Evolutionary conservation across 2,329 filamentous ascomycete genomes (phyloP).

Genomic region (Chaetomium sp.): DNA sequence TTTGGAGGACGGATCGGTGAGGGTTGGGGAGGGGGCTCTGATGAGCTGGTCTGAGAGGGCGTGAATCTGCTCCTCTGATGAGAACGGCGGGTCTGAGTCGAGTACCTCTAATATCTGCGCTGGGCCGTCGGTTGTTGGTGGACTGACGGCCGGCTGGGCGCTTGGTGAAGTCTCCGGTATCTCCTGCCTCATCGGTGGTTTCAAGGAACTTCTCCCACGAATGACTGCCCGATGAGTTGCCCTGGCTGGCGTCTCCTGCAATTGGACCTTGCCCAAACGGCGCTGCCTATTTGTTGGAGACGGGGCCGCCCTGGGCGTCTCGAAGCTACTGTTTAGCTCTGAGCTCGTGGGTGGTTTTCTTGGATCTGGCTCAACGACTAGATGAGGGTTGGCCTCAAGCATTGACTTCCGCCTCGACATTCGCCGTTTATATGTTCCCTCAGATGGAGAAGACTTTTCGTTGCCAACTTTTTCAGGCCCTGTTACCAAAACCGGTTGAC

Average conservation of each 20-base stretch:
- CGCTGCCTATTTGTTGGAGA: background rate
- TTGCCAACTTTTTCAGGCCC: background rate
- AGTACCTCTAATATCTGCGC: background rate
- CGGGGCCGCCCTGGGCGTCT: background rate
- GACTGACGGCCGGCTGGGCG: background rate
- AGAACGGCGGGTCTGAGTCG: slow-evolving; percentile 5
- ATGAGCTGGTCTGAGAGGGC: background rate
- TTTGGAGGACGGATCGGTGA: slow-evolving; percentile 19
- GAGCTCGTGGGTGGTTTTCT: background rate
- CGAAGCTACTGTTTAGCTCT: background rate
- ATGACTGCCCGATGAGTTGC: background rate
- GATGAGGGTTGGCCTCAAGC: background rate
- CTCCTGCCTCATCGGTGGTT: slow-evolving; percentile 2
- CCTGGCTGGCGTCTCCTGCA: background rate
- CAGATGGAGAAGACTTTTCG: background rate
- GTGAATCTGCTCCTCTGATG: slow-evolving; percentile 1
- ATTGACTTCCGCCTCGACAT: slow-evolving; percentile 1
- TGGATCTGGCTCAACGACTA: background rate
- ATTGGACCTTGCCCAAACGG: background rate
- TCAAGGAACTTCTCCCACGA: background rate
- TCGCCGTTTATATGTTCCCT: background rate
- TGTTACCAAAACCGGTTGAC: too few relatives aligned
- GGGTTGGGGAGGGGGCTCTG: slow-evolving; percentile 22
- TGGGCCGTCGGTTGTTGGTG: background rate
- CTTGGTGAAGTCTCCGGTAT: slow-evolving; percentile 20